Evolutionary conservation across 805 yeast genomes (phyloP).

Genomic region (Torulaspora microellipsoides): DNA sequence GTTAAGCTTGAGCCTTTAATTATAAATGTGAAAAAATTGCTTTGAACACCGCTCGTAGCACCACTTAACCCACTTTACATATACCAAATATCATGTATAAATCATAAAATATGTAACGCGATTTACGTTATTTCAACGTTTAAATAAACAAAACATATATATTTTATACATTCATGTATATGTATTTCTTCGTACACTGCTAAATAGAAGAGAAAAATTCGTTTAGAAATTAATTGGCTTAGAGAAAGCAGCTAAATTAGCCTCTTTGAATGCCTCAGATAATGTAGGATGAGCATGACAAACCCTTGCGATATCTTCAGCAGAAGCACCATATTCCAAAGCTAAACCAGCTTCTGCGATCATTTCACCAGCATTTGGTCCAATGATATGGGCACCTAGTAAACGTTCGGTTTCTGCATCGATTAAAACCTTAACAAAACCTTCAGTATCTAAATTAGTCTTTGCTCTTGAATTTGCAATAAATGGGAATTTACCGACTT

Average conservation of each 20-base stretch:
- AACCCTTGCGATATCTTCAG: conserved; percentile 95
- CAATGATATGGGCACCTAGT: conserved; percentile 94
- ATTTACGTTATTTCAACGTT: neutral
- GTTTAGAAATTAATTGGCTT: conserved; percentile 72
- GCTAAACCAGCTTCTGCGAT: conserved; percentile 98
- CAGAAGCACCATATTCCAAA: conserved; percentile 95
- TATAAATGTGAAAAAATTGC: neutral
- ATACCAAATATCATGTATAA: too few relatives aligned
- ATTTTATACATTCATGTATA: neutral
- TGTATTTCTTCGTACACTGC: too few relatives aligned
- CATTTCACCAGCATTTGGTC: conserved; percentile 99
- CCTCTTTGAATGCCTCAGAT: conserved; percentile 97
- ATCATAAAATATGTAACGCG: too few relatives aligned
- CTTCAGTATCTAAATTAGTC: conserved; percentile 95
- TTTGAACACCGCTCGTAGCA: neutral
- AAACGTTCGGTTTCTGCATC: conserved; percentile 97
- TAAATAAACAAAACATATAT: conserved; percentile 2
- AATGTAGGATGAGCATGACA: conserved; percentile 99
- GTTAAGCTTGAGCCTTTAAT: conserved; percentile 15
- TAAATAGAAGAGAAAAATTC: neutral
- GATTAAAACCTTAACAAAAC: conserved; percentile 91
- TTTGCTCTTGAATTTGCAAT: conserved; percentile 99
- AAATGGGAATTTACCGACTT: conserved; percentile 97
- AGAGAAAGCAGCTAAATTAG: conserved; percentile 85
- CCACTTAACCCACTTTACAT: too few relatives aligned